Evolutionary conservation across 78 protist species (phyloP).

Genomic region (Andalucia godoyi): DNA sequence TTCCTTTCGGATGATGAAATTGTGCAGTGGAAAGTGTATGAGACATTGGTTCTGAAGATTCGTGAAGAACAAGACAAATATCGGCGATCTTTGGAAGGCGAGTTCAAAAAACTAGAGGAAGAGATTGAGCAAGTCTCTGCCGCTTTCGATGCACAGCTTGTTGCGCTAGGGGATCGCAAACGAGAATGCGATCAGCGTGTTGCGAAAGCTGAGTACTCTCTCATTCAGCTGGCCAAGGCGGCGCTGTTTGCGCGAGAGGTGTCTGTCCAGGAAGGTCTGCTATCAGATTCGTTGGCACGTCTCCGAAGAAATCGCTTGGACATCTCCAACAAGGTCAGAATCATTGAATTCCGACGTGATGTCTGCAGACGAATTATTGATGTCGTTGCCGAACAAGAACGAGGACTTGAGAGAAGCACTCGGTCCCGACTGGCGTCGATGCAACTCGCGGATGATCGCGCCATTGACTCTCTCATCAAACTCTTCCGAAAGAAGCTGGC

Average conservation of each 20-base stretch:
- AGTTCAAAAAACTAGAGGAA: not conserved
- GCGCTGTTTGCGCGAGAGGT: not conserved
- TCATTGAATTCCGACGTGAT: not conserved
- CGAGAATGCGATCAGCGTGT: not conserved
- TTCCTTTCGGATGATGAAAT: not conserved
- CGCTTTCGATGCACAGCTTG: not conserved
- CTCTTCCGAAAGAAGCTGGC: too few relatives aligned
- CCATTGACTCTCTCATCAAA: too few relatives aligned
- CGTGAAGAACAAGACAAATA: conserved; percentile 4
- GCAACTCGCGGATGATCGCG: too few relatives aligned
- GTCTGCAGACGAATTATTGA: not conserved
- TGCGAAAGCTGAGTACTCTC: not conserved
- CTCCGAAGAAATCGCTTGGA: not conserved
- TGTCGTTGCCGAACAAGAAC: too few relatives aligned
- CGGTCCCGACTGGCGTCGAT: too few relatives aligned
- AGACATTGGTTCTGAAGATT: not conserved
- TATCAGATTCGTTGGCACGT: not conserved
- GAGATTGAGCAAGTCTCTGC: not conserved
- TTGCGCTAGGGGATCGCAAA: not conserved
- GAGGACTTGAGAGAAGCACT: too few relatives aligned
- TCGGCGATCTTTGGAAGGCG: not conserved
- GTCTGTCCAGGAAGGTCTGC: not conserved
- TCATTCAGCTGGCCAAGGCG: conserved; percentile 12
- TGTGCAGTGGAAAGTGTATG: conserved; percentile 6
- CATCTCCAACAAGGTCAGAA: not conserved